Evolutionary conservation across 2,329 filamentous ascomycete species (phyloP), one percentile per base, ranked within the genome.

Genomic region (Botrytis medusae): DNA sequence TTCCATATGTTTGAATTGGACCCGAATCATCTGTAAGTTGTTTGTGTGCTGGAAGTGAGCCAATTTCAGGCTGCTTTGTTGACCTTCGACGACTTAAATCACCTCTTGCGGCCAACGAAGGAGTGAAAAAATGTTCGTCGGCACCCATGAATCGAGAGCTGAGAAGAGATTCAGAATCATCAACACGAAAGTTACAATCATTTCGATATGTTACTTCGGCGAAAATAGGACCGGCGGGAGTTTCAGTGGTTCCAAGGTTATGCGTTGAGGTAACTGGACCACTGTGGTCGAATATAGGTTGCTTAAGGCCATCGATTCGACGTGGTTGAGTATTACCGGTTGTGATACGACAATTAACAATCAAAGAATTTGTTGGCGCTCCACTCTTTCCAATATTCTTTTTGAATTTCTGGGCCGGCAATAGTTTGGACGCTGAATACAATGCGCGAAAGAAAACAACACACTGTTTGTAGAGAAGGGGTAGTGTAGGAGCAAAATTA

Each of bases 401-500:
- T 59, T 87, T 90, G 79, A 97, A 92, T 83, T 92, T 97, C 91
- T 92, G 97, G 37, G 92, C 90, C 3, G 96, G 96, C 75, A 97
- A 84, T 75, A 98, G 88, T 78, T 93, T 92, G 59, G 93, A 89
- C 72, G 93, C 92, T 68, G 93, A 90, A 82, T 93, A 97, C 63
- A 99, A 87, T 2, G 94, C 94, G 74, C 96, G 89, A 83, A 98
- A 98, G 78, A 98, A 90, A 77, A 98, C 92, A 76, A 99, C 97
- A 78, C 93, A 94, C 84, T 97, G 96, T 84, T 99, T 99, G 87
- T 99, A 99, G 74, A 97, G 91, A 70, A 93, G 95, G 22, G 96
- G 94, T 69, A 98, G 85, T 46, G 84, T 86, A 18, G 85, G 85
- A 12, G 87, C 88, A 80, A 91, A 93, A 80, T 88, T 89, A 65